A percentile compares a stretch with the other conserved stretches of the same genome.
Evolutionary conservation across 2,329 filamentous ascomycete species (phyloP).

Genomic region (Ceratocystis ficicola): DNA sequence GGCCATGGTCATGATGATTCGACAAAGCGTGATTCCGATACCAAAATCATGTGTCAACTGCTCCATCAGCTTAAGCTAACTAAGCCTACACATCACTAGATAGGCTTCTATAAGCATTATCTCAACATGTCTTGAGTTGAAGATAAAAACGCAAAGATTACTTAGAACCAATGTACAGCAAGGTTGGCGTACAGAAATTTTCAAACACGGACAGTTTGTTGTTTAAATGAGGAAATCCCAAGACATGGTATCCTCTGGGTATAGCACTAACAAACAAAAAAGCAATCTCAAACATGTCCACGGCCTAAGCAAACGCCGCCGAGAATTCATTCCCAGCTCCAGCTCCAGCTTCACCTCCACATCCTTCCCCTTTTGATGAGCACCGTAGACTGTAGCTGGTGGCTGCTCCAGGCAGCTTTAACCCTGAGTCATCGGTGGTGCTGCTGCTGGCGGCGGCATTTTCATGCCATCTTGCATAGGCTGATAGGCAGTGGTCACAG

Average conservation of each 20-base stretch:
- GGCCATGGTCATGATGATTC: too few relatives aligned
- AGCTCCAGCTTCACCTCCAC: not conserved
- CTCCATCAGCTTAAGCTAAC: too few relatives aligned
- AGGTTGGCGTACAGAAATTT: not conserved
- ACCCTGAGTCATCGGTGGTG: not conserved
- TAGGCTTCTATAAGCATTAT: too few relatives aligned
- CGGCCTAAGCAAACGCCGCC: not conserved
- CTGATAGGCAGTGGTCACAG: constrained; percentile 31
- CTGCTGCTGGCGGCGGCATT: constrained; percentile 27
- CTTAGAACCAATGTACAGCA: not conserved
- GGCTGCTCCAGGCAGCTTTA: not conserved
- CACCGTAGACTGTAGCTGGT: not conserved
- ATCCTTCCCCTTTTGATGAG: not conserved
- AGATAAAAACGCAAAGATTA: too few relatives aligned
- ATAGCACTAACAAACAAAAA: constrained; percentile 1
- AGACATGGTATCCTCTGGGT: not conserved
- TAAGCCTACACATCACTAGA: too few relatives aligned
- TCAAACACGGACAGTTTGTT: not conserved
- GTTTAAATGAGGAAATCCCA: not conserved
- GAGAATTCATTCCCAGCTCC: not conserved
- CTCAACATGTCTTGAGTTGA: too few relatives aligned
- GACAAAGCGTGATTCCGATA: too few relatives aligned
- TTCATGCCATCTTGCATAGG: constrained; percentile 30
- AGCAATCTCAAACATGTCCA: not conserved
- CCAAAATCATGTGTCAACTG: too few relatives aligned